Evolutionary conservation across 2,329 filamentous ascomycete species (phyloP), one percentile per base, ranked within the genome.

Genomic region (Dactylellina sp.): DNA sequence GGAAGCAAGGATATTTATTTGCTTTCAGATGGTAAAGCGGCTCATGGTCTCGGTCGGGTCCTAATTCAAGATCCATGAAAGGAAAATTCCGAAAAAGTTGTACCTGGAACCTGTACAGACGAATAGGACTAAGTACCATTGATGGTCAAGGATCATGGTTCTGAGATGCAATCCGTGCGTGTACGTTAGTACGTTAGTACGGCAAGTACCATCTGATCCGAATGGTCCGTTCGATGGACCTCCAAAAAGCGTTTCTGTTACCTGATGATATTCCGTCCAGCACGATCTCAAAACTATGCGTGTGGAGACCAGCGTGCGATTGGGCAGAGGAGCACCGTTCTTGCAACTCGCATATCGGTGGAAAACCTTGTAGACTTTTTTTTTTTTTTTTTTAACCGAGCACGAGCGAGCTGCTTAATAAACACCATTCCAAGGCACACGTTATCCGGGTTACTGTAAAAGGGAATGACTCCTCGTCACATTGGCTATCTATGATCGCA

Each of bases 321-420:
- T 50, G 22, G n/a, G n/a, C n/a, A n/a, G 50, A 28, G 32, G 32
- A 39, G 50, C 32, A 24, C 35, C 49, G 49, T 25, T 25, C 25
- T 52, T 35, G 12, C n/a, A 32, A 9, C 28, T 32, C 28, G 28
- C 28, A 32, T 32, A 9, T 9, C 5, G 28, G 4, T 32, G 28
- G 28, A 9, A 32, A 32, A 9, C 5, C 7, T 28, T 25, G 7
- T 50, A 24, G 25, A 24, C 16, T 28, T 50, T 28, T 53, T 37
- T 53, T 37, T 65, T 56, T 40, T 28, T 49, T 64, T 65, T 65
- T 47, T 47, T 56, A 57, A 57, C 50, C 61, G 63, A 40, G 37
- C 37, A 32, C 22, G 53, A 53, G 44, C 39, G 53, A 53, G 63
- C 39, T 68, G 63, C 63, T 68, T 68, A 68, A 59, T 68, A 52